These are phyloP conservation scores for Pyrenochaeta sp. DNA, from an alignment of 2,329 filamentous ascomycete genomes.

Conservation along the genomic window DNA sequence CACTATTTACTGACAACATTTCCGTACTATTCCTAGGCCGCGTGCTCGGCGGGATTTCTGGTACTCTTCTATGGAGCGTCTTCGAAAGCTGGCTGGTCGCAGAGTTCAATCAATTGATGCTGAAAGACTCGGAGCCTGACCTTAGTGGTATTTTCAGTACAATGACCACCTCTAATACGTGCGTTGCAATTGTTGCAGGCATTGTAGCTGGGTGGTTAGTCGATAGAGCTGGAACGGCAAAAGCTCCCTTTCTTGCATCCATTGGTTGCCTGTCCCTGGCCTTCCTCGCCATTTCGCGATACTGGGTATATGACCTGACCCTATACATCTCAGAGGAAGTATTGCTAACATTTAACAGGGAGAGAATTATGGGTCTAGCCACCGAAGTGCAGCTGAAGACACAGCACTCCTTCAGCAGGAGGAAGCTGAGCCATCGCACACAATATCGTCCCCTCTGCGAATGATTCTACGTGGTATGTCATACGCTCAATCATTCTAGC, in stretches of 20 bases:
- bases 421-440: constrained; percentile 27
- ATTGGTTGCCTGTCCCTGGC: constrained; percentile 56
- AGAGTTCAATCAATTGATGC: constrained; percentile 60
- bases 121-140: constrained; percentile 54
- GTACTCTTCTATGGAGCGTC: constrained; percentile 65
- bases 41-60: constrained; percentile 63
- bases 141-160: constrained; percentile 64
- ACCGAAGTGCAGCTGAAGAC: constrained; percentile 25
- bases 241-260: constrained; percentile 61
- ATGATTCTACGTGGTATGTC: constrained; percentile 32
- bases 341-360: constrained; percentile 42
- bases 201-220: constrained; percentile 64
- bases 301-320: constrained; percentile 56
- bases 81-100: constrained; percentile 71
- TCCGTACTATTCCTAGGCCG: constrained; percentile 62
- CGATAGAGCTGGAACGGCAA: constrained; percentile 56
- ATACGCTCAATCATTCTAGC: not conserved
- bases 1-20: constrained; percentile 59
- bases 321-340: not conserved
- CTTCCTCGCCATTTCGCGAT: constrained; percentile 57
- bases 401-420: constrained; percentile 38
- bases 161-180: constrained; percentile 57
- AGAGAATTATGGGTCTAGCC: constrained; percentile 59
- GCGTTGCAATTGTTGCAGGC: constrained; percentile 63
- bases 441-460: constrained; percentile 32